Base-by-base conservation (phyloP, 2,329 filamentous ascomycete species). In the Colletotrichum sp. region DNA sequence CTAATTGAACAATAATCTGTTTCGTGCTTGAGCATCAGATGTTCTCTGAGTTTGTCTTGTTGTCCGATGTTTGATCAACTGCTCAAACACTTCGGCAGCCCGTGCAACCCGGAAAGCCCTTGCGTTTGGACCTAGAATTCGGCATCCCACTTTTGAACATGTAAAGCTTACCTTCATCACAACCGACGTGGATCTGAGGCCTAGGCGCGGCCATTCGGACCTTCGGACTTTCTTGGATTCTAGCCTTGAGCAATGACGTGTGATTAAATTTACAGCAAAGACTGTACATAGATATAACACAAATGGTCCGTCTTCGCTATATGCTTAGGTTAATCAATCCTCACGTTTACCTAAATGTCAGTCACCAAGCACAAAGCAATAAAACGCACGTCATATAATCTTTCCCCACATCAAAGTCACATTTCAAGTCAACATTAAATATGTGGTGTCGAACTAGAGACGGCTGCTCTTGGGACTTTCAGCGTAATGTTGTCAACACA, bases 1-100 rank as follows among this genome's bases (percentile, higher is more conserved):
- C 39, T 1, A 12, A 4, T n/a, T 48, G 9, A 48, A 12, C 0
- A 48, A 48, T n/a, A 2, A 6, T 10, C 3, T n/a, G 18, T n/a
- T n/a, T 4, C 9, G 18, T n/a, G 9, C 16, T 43, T n/a, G 1
- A 12, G 18, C 18, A 15, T 43, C 39, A 43, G 13, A 3, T 4
- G 39, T 7, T 10, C 5, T n/a, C 2, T 12, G 18, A n/a, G 18
- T 12, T 43, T 43, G 8, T 10, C 7, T n/a, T 43, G 3, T n/a
- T n/a, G 39, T 48, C 39, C 18, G 39, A n/a, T 48, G 5, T 48
- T 48, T n/a, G 9, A 48, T 7, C 39, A n/a, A 10, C 5, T n/a
- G 18, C 39, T n/a, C 18, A 48, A 48, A n/a, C 4, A 3, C 5
- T 48, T n/a, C 5, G 39, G 39, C 9, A 6, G 18, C 39, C 18